phyloP scores from a whole-genome alignment of 805 yeast species.

The Starmerella etchellsii region DNA sequence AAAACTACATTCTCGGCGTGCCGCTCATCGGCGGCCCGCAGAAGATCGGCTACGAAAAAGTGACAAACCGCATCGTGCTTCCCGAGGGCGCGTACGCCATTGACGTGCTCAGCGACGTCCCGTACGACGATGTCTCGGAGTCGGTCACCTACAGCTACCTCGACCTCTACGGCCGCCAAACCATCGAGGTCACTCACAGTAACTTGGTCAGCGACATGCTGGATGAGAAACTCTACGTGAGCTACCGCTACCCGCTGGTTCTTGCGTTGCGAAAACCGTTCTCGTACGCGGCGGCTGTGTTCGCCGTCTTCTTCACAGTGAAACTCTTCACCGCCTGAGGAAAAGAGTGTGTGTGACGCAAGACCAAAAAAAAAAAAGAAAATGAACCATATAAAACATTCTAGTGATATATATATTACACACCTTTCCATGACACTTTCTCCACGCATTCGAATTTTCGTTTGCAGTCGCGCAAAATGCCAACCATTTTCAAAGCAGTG shows the following conservation, averaged over 20 bases:
- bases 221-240: conserved; percentile 42
- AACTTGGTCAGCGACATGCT: conserved; percentile 61
- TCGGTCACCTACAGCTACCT: conserved; percentile 33
- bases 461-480: conserved; percentile 48
- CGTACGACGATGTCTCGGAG: not conserved
- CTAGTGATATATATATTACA: conserved; percentile 26
- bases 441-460: conserved; percentile 55
- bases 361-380: not conserved
- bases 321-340: not conserved
- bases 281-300: conserved; percentile 31
- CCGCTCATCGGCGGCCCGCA: conserved; percentile 63
- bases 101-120: conserved; percentile 40
- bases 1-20: conserved; percentile 45
- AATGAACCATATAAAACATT: not conserved
- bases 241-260: conserved; percentile 45
- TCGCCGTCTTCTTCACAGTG: conserved; percentile 35
- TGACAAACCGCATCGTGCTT: conserved; percentile 48
- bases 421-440: conserved; percentile 57
- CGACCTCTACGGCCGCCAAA: conserved; percentile 70
- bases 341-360: no score
- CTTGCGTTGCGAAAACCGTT: conserved; percentile 54
- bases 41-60: conserved; percentile 48
- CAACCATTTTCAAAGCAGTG: conserved; percentile 55
- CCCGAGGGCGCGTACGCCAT: conserved; percentile 74
- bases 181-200: conserved; percentile 44